Conservation (phyloP, 345 rosid species). For the Ceriops zippeliana region DNA sequence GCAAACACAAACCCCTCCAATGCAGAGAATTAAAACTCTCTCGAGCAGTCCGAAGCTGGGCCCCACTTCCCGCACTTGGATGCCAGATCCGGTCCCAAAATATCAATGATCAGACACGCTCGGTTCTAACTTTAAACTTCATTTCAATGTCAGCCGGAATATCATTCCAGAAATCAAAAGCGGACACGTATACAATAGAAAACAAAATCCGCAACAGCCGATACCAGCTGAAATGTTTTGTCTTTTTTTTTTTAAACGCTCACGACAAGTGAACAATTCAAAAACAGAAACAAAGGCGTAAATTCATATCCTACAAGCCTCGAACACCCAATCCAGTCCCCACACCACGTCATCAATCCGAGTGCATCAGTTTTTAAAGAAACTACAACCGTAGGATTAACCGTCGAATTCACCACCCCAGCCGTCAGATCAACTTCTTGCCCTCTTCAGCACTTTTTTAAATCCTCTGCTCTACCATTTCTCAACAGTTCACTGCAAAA, state of each 20-base stretch:
- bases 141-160: too few species aligned
- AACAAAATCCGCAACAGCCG: not conserved
- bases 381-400: slow-evolving; percentile 12
- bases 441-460: not conserved
- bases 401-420: slow-evolving; percentile 5
- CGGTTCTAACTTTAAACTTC: too few species aligned
- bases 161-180: not conserved
- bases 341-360: slow-evolving; percentile 22
- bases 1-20: not conserved
- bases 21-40: slow-evolving; percentile 5
- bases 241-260: not conserved
- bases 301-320: not conserved
- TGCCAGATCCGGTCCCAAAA: slow-evolving; percentile 6
- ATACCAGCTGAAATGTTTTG: not conserved
- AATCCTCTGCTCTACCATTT: slow-evolving; percentile 3
- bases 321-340: not conserved
- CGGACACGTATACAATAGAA: not conserved
- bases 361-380: not conserved
- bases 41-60: not conserved
- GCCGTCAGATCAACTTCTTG: slow-evolving; percentile 15
- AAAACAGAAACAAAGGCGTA: slow-evolving; percentile 8
- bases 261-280: not conserved
- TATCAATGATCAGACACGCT: not conserved
- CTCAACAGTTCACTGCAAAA: not conserved
- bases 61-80: slow-evolving; percentile 17